Percentiles rank a stretch among this genome's conserved stretches.
Evolutionary conservation across 2,329 filamentous ascomycete genomes (phyloP).

Genomic region (Ophiocordyceps polyrhachis-furcata): DNA sequence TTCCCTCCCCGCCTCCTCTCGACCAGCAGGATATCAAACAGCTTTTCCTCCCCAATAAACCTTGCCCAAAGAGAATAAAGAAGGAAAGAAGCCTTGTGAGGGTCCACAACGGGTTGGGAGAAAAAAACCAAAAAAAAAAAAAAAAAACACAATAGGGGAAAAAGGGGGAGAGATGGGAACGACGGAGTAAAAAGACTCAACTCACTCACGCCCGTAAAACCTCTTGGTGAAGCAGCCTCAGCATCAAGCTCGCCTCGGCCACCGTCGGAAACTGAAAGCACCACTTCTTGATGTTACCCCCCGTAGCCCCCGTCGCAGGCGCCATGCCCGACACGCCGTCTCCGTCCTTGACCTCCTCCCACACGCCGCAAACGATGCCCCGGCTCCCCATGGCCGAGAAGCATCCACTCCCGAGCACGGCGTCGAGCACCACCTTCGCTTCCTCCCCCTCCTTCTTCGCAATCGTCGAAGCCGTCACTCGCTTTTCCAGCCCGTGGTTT

Average conservation of each 20-base stretch:
- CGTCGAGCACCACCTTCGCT: conserved; percentile 52
- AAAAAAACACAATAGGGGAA: not conserved
- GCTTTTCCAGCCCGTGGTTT: conserved; percentile 58
- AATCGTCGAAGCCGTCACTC: conserved; percentile 60
- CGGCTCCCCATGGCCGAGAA: conserved; percentile 70
- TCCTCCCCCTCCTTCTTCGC: conserved; percentile 38
- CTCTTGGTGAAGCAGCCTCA: conserved; percentile 37
- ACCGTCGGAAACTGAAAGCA: conserved; percentile 40
- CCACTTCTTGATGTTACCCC: conserved; percentile 42
- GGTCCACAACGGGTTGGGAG: too few relatives aligned
- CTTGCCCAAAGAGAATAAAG: too few relatives aligned
- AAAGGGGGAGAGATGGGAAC: not conserved
- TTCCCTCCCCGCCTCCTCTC: not conserved
- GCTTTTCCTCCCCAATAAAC: too few relatives aligned
- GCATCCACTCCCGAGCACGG: conserved; percentile 65
- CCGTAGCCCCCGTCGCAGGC: conserved; percentile 30
- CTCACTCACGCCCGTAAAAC: conserved; percentile 17
- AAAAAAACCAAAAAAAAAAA: not conserved
- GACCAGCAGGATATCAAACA: too few relatives aligned
- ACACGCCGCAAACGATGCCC: conserved; percentile 77
- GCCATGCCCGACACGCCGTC: conserved; percentile 34
- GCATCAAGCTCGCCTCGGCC: conserved; percentile 35
- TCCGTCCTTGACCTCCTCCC: conserved; percentile 55
- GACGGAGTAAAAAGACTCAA: too few relatives aligned
- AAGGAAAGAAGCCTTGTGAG: too few relatives aligned